Evolutionary conservation across 768 basidiomycete species (phyloP), one percentile per base, ranked within the genome.

Genomic region (Gloeophyllum trabeum): DNA sequence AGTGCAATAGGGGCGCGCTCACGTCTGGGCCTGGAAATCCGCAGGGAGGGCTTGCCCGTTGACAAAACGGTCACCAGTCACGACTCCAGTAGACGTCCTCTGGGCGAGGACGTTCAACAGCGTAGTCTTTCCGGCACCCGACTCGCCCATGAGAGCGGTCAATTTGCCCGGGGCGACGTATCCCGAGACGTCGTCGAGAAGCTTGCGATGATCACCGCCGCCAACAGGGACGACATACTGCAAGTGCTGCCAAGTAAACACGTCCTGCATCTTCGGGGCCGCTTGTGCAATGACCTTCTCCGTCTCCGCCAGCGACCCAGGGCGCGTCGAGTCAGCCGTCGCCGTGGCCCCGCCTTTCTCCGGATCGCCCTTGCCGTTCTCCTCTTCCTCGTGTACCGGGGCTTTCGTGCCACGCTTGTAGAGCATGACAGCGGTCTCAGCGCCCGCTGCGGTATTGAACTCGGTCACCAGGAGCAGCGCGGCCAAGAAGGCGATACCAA

Each of bases 181-280:
- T 0, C 88, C 88, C 20, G 77, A 81, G 12, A 92, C 70, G 36
- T 85, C 71, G 47, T 88, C 71, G 42, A 90, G 63, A 2, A 90
- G 65, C 23, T 58, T 60, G 26, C 72, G 62, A 13, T 64, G 67
- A 16, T 37, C 10, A 6, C 36, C 36, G 3, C 66, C 67, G 3
- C 60, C 47, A 13, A 78, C 65, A 1, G 71, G 65, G 0, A 91
- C 77, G 24, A 69, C 70, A 55, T 91, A 93, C 43, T 67, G 63
- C 37, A 89, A 47, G 46, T 77, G 65, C 41, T 78, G 69, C 86
- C 87, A 96, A 1, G 90, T 85, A 60, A 96, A 92, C 4, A 79
- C 69, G 49, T 81, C 70, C 18, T 57, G 65, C 68, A 57, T 56
- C 43, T 39, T 46, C 13, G 38, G 22, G 28, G 14, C 6, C 7